Conservation (phyloP, 2,329 filamentous ascomycete species). For the Fusarium oligoseptatum region DNA sequence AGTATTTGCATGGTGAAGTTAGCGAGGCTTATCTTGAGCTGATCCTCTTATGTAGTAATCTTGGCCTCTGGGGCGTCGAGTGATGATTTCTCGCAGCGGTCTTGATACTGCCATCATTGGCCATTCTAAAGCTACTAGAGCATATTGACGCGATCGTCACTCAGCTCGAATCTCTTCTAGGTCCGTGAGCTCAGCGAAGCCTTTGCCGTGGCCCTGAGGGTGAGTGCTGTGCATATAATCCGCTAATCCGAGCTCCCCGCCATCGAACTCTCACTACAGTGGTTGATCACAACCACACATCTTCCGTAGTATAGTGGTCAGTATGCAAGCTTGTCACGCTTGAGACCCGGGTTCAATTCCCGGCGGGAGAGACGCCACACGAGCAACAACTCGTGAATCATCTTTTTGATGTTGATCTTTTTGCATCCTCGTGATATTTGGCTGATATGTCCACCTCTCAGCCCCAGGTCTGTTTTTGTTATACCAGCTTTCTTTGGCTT, state of each 20-base stretch:
- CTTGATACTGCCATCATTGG: no score
- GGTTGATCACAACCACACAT: neutral
- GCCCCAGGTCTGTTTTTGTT: neutral
- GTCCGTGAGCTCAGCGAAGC: no score
- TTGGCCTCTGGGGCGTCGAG: no score
- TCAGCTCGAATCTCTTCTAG: neutral
- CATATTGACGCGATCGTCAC: neutral
- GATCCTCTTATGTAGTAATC: no score
- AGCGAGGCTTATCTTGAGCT: no score
- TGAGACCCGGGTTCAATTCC: constrained; percentile 2
- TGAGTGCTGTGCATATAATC: neutral
- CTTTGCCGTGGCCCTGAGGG: neutral
- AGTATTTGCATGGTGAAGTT: no score
- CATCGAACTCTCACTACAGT: constrained; percentile 2
- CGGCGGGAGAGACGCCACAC: neutral
- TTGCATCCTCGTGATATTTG: neutral
- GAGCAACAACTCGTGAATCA: neutral
- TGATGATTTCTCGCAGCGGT: neutral
- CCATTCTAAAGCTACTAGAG: neutral
- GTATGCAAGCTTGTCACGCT: constrained; percentile 2
- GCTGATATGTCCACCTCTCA: no score
- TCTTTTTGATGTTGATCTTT: neutral
- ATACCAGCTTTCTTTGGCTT: neutral
- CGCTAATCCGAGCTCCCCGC: neutral
- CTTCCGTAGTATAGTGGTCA: constrained; percentile 3